Evolutionary conservation across 176 grass and related monocot genomes (phyloP).

Genomic region (Bolboschoenus planiculmis): DNA sequence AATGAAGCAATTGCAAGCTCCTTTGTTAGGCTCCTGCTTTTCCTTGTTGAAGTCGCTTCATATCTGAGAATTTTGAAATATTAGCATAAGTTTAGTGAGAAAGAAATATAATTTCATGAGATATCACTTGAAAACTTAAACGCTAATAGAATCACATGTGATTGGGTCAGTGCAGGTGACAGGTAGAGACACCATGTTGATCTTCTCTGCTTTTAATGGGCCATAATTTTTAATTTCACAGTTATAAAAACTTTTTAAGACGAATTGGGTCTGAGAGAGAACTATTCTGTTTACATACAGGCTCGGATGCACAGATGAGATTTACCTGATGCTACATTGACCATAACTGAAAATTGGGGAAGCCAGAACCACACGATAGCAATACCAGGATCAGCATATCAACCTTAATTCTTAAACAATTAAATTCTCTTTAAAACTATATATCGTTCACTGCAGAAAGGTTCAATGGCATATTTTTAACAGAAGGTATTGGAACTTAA

Average conservation of each 20-base stretch:
- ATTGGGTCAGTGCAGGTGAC: background rate
- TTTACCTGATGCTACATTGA: background rate
- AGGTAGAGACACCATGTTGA: too few species aligned
- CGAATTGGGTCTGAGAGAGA: background rate
- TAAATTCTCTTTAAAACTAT: background rate
- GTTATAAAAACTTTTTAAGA: background rate
- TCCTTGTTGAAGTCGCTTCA: slow-evolving; percentile 72
- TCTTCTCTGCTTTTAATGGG: background rate
- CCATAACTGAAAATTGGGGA: background rate
- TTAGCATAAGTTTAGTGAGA: background rate
- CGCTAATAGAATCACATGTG: background rate
- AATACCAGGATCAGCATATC: background rate
- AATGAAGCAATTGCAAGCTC: slow-evolving; percentile 47
- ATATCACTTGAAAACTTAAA: background rate
- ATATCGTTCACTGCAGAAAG: background rate
- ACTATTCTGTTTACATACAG: background rate
- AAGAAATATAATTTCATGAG: background rate
- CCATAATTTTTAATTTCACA: background rate
- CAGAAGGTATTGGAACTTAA: background rate
- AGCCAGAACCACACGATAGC: background rate
- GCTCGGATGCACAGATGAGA: background rate
- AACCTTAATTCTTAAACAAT: background rate
- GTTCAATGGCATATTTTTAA: background rate
- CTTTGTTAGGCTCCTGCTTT: slow-evolving; percentile 71
- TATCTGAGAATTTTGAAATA: slow-evolving; percentile 46